Percentiles rank a stretch among this genome's conserved stretches.
These are phyloP conservation scores for Pseudoneurospora amorphoporcata DNA, from an alignment of 495 filamentous ascomycete species.

Conservation along the genomic window DNA sequence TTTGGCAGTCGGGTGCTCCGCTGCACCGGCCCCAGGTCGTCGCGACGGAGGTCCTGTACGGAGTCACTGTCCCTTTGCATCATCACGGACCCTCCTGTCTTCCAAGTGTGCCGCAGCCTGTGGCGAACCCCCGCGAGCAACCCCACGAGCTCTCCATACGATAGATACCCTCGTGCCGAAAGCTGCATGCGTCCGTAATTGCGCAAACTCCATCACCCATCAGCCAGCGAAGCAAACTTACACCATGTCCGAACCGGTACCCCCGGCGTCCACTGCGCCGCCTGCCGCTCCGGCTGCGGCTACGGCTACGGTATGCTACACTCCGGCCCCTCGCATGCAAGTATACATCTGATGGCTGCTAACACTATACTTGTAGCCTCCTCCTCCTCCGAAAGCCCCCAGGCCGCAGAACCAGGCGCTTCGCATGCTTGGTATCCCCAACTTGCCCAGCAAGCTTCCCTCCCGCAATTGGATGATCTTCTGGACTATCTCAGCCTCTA, in stretches of 20 bases:
- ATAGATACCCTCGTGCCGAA: not conserved
- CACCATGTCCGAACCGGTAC: not conserved
- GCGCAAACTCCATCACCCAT: not conserved
- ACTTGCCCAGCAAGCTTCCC: constrained; percentile 71
- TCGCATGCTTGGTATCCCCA: constrained; percentile 74
- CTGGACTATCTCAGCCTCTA: constrained; percentile 63
- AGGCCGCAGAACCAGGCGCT: constrained; percentile 55
- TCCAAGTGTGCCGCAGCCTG: not conserved
- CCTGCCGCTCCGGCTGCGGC: constrained; percentile 6
- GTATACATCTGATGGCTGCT: not conserved
- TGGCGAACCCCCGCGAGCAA: not conserved
- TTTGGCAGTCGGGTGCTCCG: not conserved
- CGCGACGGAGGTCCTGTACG: not conserved
- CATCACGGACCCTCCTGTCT: not conserved
- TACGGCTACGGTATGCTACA: constrained; percentile 8
- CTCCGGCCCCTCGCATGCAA: not conserved
- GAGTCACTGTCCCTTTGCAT: not conserved
- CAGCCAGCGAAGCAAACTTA: not conserved
- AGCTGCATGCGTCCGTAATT: not conserved
- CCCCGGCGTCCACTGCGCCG: not conserved
- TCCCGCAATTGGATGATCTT: constrained; percentile 99
- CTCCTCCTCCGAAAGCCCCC: constrained; percentile 34
- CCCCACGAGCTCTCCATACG: not conserved
- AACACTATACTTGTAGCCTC: constrained; percentile 17
- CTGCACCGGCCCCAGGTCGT: not conserved